Evolutionary conservation across 306 rosid species (phyloP).

Genomic region (Castanopsis chinensis): DNA sequence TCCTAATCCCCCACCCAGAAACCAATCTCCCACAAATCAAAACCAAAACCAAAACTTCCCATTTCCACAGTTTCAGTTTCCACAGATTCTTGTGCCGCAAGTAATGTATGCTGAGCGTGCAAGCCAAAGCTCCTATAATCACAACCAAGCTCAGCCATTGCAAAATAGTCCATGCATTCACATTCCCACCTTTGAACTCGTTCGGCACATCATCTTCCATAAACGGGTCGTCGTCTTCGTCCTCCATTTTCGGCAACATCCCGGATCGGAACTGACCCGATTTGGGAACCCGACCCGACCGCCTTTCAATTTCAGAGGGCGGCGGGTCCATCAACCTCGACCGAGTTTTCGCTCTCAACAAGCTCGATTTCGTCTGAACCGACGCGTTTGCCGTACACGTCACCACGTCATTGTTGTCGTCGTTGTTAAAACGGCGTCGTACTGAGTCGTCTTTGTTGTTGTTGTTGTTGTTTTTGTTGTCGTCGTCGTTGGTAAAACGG

Average conservation of each 20-base stretch:
- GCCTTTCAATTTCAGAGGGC: conserved; percentile 49
- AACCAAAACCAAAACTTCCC: conserved; percentile 76
- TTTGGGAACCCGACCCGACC: conserved; percentile 32
- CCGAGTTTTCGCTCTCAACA: conserved; percentile 54
- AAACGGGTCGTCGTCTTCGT: conserved; percentile 80
- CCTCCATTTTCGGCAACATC: conserved; percentile 41
- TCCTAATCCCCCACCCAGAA: conserved; percentile 69
- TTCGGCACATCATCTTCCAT: conserved; percentile 67
- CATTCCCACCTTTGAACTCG: conserved; percentile 35
- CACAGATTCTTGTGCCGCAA: conserved; percentile 45
- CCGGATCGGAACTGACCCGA: conserved; percentile 73
- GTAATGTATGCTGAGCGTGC: conserved; percentile 39
- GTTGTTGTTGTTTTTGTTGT: conserved; percentile 1
- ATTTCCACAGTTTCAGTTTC: conserved; percentile 72
- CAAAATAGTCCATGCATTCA: conserved; percentile 43
- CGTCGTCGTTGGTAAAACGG: conserved; percentile 36
- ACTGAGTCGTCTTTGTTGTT: conserved; percentile 34
- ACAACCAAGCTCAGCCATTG: conserved; percentile 71
- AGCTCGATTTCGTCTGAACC: conserved; percentile 39
- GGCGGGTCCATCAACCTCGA: conserved; percentile 89
- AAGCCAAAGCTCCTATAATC: conserved; percentile 43
- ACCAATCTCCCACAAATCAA: conserved; percentile 79
- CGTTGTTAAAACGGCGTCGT: conserved; percentile 49
- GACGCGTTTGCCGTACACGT: conserved; percentile 78
- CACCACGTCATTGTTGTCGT: conserved; percentile 42